Conservation (phyloP, 2,329 filamentous ascomycete species). For the Pseudocercospora pini-densiflorae region DNA sequence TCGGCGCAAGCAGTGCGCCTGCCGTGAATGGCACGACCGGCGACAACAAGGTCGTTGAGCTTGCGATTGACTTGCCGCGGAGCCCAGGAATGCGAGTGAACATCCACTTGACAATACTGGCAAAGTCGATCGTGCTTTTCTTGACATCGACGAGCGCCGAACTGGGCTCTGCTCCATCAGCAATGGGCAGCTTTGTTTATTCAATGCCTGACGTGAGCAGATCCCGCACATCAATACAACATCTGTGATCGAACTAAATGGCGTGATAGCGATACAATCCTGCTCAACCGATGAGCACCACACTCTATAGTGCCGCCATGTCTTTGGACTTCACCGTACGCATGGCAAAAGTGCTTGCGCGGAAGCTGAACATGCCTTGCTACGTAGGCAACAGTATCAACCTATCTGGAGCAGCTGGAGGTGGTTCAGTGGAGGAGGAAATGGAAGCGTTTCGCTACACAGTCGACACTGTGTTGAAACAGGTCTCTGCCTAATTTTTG, state of each 20-base stretch:
- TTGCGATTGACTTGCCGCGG: conserved; percentile 62
- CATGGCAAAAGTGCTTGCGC: conserved; percentile 81
- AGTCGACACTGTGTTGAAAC: conserved; percentile 67
- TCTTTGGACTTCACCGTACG: conserved; percentile 87
- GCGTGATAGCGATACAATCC: conserved; percentile 45
- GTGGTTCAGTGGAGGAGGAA: conserved; percentile 87
- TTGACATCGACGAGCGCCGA: conserved; percentile 59
- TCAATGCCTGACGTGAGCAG: conserved; percentile 80
- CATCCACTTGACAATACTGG: conserved; percentile 61
- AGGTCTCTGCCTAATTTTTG: not conserved
- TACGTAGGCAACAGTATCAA: conserved; percentile 91
- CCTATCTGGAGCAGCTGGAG: conserved; percentile 72
- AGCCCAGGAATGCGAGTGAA: conserved; percentile 62
- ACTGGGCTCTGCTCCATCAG: conserved; percentile 44
- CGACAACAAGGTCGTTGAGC: conserved; percentile 53
- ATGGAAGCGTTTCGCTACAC: conserved; percentile 84
- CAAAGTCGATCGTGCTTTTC: conserved; percentile 60
- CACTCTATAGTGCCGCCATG: conserved; percentile 74
- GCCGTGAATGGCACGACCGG: conserved; percentile 35
- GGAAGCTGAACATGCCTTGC: conserved; percentile 72
- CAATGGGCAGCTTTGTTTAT: conserved; percentile 89
- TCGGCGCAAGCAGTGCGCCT: conserved; percentile 13
- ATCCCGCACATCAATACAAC: not conserved
- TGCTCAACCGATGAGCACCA: conserved; percentile 72
- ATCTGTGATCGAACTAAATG: not conserved